Evolutionary conservation across 768 basidiomycete genomes (phyloP).

Genomic region (Tricholoma furcatifolium): DNA sequence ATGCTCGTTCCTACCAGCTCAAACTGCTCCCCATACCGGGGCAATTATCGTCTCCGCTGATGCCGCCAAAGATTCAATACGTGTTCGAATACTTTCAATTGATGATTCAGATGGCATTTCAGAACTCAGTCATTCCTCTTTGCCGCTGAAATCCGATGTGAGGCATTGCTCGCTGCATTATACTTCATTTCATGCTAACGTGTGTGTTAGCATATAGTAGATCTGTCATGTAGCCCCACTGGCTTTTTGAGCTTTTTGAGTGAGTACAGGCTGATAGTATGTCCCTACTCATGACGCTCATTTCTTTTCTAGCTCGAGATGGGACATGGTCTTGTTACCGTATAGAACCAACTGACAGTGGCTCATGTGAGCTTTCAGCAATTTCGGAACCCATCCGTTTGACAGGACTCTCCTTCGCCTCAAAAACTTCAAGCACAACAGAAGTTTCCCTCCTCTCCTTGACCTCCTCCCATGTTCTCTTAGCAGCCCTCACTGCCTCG

Average conservation of each 20-base stretch:
- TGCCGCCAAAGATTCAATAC: slow-evolving; percentile 23
- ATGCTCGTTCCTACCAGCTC: slow-evolving; percentile 28
- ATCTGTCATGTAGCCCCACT: slow-evolving; percentile 42
- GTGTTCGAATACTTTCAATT: slow-evolving; percentile 29
- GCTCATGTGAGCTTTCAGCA: no score
- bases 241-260: slow-evolving; percentile 52
- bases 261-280: slow-evolving; percentile 24
- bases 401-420: slow-evolving; percentile 28
- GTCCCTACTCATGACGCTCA: not conserved
- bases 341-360: slow-evolving; percentile 18
- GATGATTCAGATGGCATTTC: slow-evolving; percentile 30
- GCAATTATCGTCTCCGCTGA: slow-evolving; percentile 24
- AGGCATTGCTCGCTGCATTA: not conserved
- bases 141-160: slow-evolving; percentile 33
- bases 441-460: slow-evolving; percentile 45
- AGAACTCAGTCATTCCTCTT: slow-evolving; percentile 24
- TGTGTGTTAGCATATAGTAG: slow-evolving; percentile 31
- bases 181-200: slow-evolving; percentile 8
- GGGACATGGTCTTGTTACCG: slow-evolving; percentile 43
- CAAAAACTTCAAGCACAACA: slow-evolving; percentile 15
- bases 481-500: slow-evolving; percentile 41
- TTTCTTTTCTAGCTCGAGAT: slow-evolving; percentile 33
- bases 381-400: slow-evolving; percentile 28
- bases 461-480: slow-evolving; percentile 56
- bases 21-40: slow-evolving; percentile 18